Evolutionary conservation across 345 rosid species (phyloP), one percentile per base, ranked within the genome.

Genomic region (Zanthoxylum bungeanum): DNA sequence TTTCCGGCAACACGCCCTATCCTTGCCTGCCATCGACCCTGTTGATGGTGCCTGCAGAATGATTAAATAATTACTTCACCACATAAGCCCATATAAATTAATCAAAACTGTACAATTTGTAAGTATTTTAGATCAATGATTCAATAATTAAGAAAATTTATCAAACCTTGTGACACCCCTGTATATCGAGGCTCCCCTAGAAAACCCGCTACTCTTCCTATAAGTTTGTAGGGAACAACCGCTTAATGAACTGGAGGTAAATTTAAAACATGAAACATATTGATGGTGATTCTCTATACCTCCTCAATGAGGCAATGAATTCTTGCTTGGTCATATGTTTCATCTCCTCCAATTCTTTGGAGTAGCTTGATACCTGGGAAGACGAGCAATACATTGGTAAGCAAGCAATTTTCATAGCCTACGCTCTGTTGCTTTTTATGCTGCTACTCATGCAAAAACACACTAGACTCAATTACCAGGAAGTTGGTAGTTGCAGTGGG

Each of bases 1-100:
- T 95, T 95, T 22, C 98, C 98, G 0, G 98, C 98, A 5, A 94
- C 98, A 31, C 98, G 98, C 50, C 98, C 98, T 1, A 94, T 94
- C 77, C 98, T 90, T 50, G 98, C 98, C 77, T 94, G 98, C 98
- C 98, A 94, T 53, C 98, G 92, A 27, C 99, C 99, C 82, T 95
- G 99, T 78, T 95, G 97, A 78, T 95, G 99, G 79, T 95, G 99
- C 86, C 98, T 90, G 80, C 80, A 79, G 49, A 56, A 36, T 47
- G 9, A 34, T 50, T 0, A 34, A 33, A 44, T 30, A 25, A 12
- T n/a, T 5, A 8, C 46, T 50, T n/a, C 63, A 72, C 7, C 10
- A 62, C 10, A 10, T 14, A n/a, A n/a, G 33, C 25, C 8, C 1
- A 2, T 6, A 0, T n/a, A n/a, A n/a, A 2, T 11, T 19, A 21